phyloP scores from a whole-genome alignment of 140 eudicot species.

The Bidens hawaiensis region DNA sequence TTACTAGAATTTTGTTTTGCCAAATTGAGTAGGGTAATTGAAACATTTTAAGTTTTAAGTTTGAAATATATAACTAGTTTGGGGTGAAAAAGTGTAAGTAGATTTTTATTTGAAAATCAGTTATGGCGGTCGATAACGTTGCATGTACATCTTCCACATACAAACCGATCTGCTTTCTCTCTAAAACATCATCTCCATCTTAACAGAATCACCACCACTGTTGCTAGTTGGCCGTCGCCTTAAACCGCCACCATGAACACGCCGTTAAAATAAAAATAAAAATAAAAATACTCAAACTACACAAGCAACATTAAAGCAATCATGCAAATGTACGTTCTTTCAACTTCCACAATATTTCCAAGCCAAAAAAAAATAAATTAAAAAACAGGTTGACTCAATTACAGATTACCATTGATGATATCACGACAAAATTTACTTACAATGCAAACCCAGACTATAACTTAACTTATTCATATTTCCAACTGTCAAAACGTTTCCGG shows the following conservation, averaged over 20 bases:
- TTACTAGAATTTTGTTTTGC: not conserved
- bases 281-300: conserved; percentile 3
- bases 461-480: conserved; percentile 12
- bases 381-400: conserved; percentile 1
- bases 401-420: conserved; percentile 29
- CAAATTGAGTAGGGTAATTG: too few species aligned
- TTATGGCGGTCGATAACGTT: conserved; percentile 12
- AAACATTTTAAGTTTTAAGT: not conserved
- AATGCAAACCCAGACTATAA: conserved; percentile 20
- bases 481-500: conserved; percentile 58
- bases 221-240: not conserved
- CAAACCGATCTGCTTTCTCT: not conserved
- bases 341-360: conserved; percentile 26
- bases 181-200: not conserved
- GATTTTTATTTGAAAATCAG: conserved; percentile 11
- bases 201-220: not conserved
- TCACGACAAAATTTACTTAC: conserved; percentile 39
- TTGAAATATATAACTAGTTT: not conserved
- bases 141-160: not conserved
- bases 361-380: too few species aligned
- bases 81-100: conserved; percentile 11
- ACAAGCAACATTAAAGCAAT: conserved; percentile 24
- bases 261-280: not conserved
- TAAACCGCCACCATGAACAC: not conserved
- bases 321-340: conserved; percentile 26